Base-by-base conservation (phyloP, 176 grass and related monocot genomes). In the Carex kokanica region DNA sequence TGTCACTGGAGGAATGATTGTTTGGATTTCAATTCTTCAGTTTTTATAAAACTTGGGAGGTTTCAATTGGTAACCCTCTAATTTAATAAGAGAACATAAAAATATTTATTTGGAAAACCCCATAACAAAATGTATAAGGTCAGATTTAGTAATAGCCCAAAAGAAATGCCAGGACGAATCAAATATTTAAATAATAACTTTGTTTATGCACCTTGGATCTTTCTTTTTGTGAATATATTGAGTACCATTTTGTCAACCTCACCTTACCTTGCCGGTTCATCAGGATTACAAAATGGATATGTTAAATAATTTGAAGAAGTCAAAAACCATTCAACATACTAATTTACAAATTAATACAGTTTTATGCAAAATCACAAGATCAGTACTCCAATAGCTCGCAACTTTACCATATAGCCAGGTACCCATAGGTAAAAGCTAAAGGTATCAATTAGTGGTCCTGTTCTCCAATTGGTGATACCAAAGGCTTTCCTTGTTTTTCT, bases 171-270 rank as follows among this genome's bases (percentile, higher is more conserved):
- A 14, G 16, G 79, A 23, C 43, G 56, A 79, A 72, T 47, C 6
- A 73, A 17, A 18, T 54, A 23, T 7, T 7, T 23, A 2, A 58
- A 14, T 6, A 27, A 77, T 23, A n/a, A n/a, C n/a, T 11, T 61
- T n/a, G 17, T 18, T 40, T 65, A 18, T 53, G 32, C 87, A 92
- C 93, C 90, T 88, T 95, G 52, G 86, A 64, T 87, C 90, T 88
- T 85, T 90, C 88, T 84, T 95, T 95, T 43, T 95, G 93, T 74
- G 87, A 64, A 45, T 95, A 95, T 62, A 90, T 85, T 18, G 90
- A 90, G 83, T 95, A 95, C 93, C 93, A 95, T 90, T 95, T 95
- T 75, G 93, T 89, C 88, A 92, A 69, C 81, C 93, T 92, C 36
- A 95, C 88, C 85, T 90, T 95, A 49, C 93, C 90, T 85, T 95